A percentile compares a stretch with the other conserved stretches of the same genome.
These are phyloP conservation scores for Ophiocordyceps camponoti-floridani DNA, from an alignment of 2,329 filamentous ascomycete genomes.

Conservation along the genomic window DNA sequence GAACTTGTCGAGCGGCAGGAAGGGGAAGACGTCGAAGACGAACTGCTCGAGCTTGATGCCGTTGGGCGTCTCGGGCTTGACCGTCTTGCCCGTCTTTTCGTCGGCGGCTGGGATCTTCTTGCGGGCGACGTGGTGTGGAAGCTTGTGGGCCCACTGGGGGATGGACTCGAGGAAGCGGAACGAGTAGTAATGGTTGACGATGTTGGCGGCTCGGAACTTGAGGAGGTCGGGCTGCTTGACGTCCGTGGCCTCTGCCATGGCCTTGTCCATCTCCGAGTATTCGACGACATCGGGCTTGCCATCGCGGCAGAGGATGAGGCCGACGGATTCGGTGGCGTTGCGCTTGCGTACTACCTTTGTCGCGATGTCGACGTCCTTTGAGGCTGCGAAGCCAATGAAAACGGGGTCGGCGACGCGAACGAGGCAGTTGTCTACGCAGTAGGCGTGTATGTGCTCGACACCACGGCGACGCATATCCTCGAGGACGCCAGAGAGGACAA, in stretches of 20 bases:
- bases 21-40: constrained; percentile 94
- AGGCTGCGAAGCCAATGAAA: constrained; percentile 85
- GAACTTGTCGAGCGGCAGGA: constrained; percentile 73
- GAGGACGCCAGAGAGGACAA: constrained; percentile 63
- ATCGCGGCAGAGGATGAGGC: constrained; percentile 86
- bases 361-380: constrained; percentile 80
- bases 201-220: constrained; percentile 95
- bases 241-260: constrained; percentile 79
- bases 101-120: constrained; percentile 95
- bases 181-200: constrained; percentile 99
- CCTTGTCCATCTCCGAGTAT: constrained; percentile 89
- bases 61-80: constrained; percentile 90
- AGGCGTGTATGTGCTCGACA: constrained; percentile 88
- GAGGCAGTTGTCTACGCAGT: constrained; percentile 99
- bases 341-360: constrained; percentile 99
- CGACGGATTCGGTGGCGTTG: constrained; percentile 87
- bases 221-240: constrained; percentile 62
- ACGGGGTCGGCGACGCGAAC: constrained; percentile 94
- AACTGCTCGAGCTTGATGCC: constrained; percentile 99
- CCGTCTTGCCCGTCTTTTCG: constrained; percentile 53
- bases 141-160: constrained; percentile 64
- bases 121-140: constrained; percentile 88
- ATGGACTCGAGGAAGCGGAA: constrained; percentile 84
- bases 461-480: constrained; percentile 78
- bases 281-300: constrained; percentile 94